These are phyloP conservation scores for Nannizzia gypsea DNA, from an alignment of 2,329 filamentous ascomycete genomes.

Conservation along the genomic window DNA sequence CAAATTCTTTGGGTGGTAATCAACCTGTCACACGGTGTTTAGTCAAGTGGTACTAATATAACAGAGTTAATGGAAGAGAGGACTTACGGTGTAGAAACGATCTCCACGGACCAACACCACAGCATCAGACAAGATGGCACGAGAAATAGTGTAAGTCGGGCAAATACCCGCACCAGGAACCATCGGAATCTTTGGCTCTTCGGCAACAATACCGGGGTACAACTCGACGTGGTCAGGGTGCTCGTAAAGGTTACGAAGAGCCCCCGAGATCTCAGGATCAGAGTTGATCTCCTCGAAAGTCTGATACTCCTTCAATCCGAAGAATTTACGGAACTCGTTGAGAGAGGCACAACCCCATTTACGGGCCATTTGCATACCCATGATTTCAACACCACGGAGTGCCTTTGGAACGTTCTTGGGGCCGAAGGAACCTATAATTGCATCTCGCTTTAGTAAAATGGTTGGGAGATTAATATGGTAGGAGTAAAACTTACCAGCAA, in stretches of 20 bases:
- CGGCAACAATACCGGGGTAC: slow-evolving; percentile 52
- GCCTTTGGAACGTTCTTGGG: slow-evolving; percentile 59
- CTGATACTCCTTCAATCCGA: slow-evolving; percentile 46
- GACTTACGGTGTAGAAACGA: slow-evolving; percentile 28
- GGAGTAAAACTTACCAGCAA: slow-evolving; percentile 46
- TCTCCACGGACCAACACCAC: slow-evolving; percentile 33
- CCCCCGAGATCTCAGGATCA: slow-evolving; percentile 44
- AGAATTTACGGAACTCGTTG: slow-evolving; percentile 51
- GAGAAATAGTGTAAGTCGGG: slow-evolving; percentile 29
- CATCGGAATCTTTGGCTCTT: slow-evolving; percentile 30
- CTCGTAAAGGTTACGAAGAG: slow-evolving; percentile 48
- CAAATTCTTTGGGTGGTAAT: slow-evolving; percentile 21
- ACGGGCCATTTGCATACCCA: slow-evolving; percentile 65
- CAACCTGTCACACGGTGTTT: slow-evolving; percentile 11
- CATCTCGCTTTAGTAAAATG: not conserved
- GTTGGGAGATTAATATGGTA: not conserved
- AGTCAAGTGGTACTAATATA: not conserved
- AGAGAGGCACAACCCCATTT: slow-evolving; percentile 45
- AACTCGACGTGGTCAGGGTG: slow-evolving; percentile 57
- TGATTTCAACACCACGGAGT: slow-evolving; percentile 63
- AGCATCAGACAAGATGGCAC: slow-evolving; percentile 34
- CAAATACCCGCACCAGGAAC: slow-evolving; percentile 29
- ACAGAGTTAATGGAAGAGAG: not conserved
- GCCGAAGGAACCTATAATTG: slow-evolving; percentile 35
- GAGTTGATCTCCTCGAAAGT: slow-evolving; percentile 49